phyloP scores from a whole-genome alignment of 306 rosid genomes.

The Rubus parviflorus region DNA sequence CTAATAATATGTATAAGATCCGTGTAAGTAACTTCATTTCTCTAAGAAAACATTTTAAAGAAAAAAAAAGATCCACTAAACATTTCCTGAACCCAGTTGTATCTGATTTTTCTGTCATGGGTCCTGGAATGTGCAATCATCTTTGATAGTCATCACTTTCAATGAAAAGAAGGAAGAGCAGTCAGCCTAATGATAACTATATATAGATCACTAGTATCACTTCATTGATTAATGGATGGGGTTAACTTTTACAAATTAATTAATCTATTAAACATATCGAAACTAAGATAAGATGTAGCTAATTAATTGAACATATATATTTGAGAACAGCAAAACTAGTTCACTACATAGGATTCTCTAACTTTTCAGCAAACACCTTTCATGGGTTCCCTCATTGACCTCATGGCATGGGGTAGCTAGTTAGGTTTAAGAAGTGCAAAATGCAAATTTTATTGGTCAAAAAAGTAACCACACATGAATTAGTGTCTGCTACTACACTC shows the following conservation, averaged over 20 bases:
- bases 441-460: conserved; percentile 50
- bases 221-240: conserved; percentile 16
- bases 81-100: not conserved
- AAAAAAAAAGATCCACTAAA: no score
- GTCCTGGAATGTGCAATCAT: not conserved
- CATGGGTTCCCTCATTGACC: conserved; percentile 65
- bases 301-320: not conserved
- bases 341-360: conserved; percentile 81
- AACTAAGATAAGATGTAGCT: no score
- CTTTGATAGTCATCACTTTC: not conserved
- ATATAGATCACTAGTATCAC: not conserved
- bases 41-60: no score
- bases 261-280: no score
- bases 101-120: not conserved
- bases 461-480: conserved; percentile 63
- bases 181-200: not conserved
- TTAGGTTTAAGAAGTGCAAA: conserved; percentile 32
- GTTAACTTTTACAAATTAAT: conserved; percentile 23
- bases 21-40: no score
- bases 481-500: conserved; percentile 95
- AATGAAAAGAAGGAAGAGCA: not conserved
- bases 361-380: conserved; percentile 49
- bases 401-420: conserved; percentile 22
- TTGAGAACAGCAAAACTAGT: not conserved
- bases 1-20: no score